A percentile compares a stretch with the other conserved stretches of the same genome.
These are phyloP conservation scores for Rhododendron simsii DNA, from an alignment of 148 eudicot species.

Conservation along the genomic window DNA sequence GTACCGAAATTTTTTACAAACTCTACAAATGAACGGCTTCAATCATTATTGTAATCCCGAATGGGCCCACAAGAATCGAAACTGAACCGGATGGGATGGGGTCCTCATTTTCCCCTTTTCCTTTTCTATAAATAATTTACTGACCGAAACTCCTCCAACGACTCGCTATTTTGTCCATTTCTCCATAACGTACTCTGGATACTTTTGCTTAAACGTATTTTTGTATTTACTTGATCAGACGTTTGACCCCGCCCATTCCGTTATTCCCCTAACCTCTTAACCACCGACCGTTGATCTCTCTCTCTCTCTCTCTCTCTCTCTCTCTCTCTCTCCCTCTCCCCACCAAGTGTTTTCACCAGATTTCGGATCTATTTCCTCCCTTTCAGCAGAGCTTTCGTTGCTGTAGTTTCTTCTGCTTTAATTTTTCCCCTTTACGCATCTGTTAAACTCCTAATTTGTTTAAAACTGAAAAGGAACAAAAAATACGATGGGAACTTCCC, in stretches of 20 bases:
- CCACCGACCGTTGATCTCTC: too few relatives aligned
- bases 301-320: background rate
- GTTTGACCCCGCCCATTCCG: constrained; percentile 4
- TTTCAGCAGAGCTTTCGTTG: background rate
- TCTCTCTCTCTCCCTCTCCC: background rate
- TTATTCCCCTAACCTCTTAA: background rate
- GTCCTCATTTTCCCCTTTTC: too few relatives aligned
- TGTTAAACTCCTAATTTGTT: background rate
- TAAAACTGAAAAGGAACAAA: background rate
- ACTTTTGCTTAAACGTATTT: background rate
- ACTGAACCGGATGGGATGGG: too few relatives aligned
- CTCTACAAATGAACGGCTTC: too few relatives aligned
- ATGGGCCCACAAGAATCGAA: too few relatives aligned
- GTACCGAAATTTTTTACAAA: too few relatives aligned
- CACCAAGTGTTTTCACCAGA: background rate
- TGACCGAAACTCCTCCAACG: background rate
- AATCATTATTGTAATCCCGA: too few relatives aligned
- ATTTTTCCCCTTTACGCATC: background rate
- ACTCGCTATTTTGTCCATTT: background rate
- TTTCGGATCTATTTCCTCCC: background rate
- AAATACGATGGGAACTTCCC: background rate
- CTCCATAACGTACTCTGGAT: background rate
- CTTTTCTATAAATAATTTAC: too few relatives aligned
- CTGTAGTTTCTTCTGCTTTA: background rate
- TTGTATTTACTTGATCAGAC: background rate